phyloP scores from a whole-genome alignment of 257 asterid genomes.

The Fraxinus americana region DNA sequence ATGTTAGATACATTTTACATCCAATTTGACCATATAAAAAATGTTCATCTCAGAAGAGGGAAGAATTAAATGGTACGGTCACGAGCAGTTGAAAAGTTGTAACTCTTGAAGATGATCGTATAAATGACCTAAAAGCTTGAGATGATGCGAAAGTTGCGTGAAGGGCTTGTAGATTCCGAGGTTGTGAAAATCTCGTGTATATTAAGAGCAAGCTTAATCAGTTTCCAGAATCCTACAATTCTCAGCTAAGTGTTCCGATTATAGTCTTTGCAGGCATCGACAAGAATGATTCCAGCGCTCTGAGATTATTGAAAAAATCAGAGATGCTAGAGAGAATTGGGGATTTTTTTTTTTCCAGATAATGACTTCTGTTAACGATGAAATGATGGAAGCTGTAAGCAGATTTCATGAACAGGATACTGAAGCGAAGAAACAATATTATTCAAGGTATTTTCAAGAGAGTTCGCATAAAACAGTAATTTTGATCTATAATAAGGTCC shows the following conservation, averaged over 20 bases:
- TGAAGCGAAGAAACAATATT: conserved; percentile 22
- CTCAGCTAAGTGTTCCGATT: background rate
- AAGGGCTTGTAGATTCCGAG: conserved; percentile 24
- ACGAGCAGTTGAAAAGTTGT: background rate
- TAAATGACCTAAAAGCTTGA: conserved; percentile 16
- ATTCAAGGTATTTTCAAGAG: conserved; percentile 8
- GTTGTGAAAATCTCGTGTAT: conserved; percentile 20
- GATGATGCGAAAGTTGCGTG: conserved; percentile 27
- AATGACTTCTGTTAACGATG: background rate
- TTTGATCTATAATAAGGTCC: conserved; percentile 19
- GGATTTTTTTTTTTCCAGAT: conserved; percentile 33
- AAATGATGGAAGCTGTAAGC: conserved; percentile 16
- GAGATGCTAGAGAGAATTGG: conserved; percentile 20
- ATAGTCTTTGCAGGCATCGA: conserved; percentile 11
- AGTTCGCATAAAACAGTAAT: conserved; percentile 15
- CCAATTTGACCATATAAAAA: background rate
- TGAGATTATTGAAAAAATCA: conserved; percentile 1
- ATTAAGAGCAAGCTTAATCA: background rate
- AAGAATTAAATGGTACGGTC: background rate
- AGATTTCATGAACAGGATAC: conserved; percentile 21
- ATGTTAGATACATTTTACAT: background rate
- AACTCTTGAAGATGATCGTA: background rate
- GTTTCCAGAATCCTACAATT: background rate
- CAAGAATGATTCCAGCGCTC: background rate
- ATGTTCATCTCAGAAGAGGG: background rate